Evolutionary conservation across 129 eudicot species (phyloP).

Genomic region (Tagetes erecta): DNA sequence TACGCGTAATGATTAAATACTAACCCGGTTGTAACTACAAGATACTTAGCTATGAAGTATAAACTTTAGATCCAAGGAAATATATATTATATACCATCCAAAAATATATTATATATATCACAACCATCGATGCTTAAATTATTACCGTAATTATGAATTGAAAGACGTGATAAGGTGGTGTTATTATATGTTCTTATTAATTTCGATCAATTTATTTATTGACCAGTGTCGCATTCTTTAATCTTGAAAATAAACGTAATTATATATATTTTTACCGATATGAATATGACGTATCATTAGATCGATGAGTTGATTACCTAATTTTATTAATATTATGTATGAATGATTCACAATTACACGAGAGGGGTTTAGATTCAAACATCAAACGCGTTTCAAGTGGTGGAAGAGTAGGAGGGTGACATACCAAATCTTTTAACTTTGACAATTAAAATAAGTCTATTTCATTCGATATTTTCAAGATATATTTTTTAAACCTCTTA

Average conservation of each 20-base stretch:
- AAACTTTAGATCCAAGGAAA: neutral
- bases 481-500: too few relatives aligned
- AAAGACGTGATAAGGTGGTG: neutral
- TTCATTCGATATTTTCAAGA: too few relatives aligned
- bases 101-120: neutral
- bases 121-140: neutral
- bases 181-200: neutral
- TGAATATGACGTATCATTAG: neutral
- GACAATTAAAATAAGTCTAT: neutral
- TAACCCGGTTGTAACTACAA: too few relatives aligned
- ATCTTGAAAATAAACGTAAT: neutral
- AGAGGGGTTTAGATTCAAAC: neutral
- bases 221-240: neutral
- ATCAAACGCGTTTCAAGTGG: conserved; percentile 5
- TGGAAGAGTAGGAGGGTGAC: conserved; percentile 4
- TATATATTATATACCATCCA: neutral
- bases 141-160: neutral
- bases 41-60: neutral
- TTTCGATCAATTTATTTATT: neutral
- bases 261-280: neutral
- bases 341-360: neutral
- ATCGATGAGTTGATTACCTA: conserved; percentile 29
- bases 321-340: neutral
- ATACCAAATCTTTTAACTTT: neutral
- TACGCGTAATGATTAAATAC: too few relatives aligned